Base-by-base conservation (phyloP, 257 asterid genomes). In the Scutellaria minor region DNA sequence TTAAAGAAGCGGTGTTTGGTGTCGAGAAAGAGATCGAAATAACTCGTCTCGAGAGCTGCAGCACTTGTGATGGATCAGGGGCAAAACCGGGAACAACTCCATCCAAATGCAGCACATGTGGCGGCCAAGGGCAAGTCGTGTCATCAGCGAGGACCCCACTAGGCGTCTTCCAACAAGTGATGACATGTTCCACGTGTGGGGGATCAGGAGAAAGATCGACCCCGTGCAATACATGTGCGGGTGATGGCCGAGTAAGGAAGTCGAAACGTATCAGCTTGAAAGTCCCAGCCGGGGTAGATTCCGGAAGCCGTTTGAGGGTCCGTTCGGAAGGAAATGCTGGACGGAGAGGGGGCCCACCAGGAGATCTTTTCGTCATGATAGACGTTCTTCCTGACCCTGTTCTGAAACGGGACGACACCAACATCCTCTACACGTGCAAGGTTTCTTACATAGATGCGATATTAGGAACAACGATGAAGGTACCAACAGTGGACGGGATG, bases 111-210 rank as follows among this genome's bases (percentile, higher is more conserved):
- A 80, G 70, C 82, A 86, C 97, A 6, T 94, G 99, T 56, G 96
- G 98, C 5, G 99, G 98, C 35, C 98, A 92, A 79, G 99, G 99
- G 46, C 98, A 95, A 78, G 98, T 95, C 9, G 87, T 95, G 24
- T 74, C 93, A 7, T 86, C 98, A 0, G 91, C 97, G 5, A 74
- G 98, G 82, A 95, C 98, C 66, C 99, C 99, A 5, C 89, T 95
- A 0, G 99, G 99, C 5, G 96, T 95, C 71, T 90, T 95, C 86
- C 99, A 92, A 81, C 99, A 92, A 78, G 97, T 95, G 64, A 86
- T 87, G 91, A 86, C 98, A 3, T 95, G 98, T 79, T 84, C 96
- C 15, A 46, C 91, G 9, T 95, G 99, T 68, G 82, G 80, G 10
- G 99, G 99, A 7, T 41, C 87, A 0, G 99, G 99, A 15, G 94